Conservation (phyloP, 2,329 filamentous ascomycete species). For the Biscogniauxia marginata region DNA sequence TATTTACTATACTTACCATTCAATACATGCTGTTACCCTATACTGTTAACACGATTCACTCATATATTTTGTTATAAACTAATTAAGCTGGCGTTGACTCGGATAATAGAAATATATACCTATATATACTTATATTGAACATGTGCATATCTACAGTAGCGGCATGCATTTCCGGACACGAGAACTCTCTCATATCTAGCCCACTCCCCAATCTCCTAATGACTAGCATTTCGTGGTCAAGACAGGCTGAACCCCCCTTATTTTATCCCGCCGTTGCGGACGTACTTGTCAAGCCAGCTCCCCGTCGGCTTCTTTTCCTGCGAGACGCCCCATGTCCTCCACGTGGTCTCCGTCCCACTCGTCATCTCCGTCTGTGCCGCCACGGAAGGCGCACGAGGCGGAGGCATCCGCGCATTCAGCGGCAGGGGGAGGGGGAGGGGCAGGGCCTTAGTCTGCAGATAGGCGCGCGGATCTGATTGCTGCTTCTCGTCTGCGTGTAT, state of each 20-base stretch:
- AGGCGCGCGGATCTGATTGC: neutral
- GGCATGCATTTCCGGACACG: too few relatives aligned
- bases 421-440: constrained; percentile 1
- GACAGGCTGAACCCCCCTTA: constrained; percentile 1
- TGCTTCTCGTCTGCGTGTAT: constrained; percentile 11
- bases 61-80: too few relatives aligned
- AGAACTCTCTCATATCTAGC: neutral
- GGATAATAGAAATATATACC: too few relatives aligned
- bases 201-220: neutral
- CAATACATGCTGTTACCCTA: too few relatives aligned
- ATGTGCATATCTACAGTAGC: too few relatives aligned
- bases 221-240: neutral
- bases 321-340: constrained; percentile 22
- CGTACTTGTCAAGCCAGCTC: constrained; percentile 17
- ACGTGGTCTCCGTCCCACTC: constrained; percentile 17
- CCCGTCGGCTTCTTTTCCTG: constrained; percentile 15
- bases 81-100: too few relatives aligned
- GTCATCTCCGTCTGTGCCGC: constrained; percentile 17
- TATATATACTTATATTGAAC: too few relatives aligned
- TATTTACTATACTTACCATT: too few relatives aligned
- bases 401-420: constrained; percentile 12
- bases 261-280: constrained; percentile 15
- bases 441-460: neutral
- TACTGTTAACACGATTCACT: too few relatives aligned
- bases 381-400: constrained; percentile 17